A percentile compares a stretch with the other conserved stretches of the same genome.
These are phyloP conservation scores for Mycena sanguinolenta DNA, from an alignment of 768 basidiomycete species.

Conservation along the genomic window DNA sequence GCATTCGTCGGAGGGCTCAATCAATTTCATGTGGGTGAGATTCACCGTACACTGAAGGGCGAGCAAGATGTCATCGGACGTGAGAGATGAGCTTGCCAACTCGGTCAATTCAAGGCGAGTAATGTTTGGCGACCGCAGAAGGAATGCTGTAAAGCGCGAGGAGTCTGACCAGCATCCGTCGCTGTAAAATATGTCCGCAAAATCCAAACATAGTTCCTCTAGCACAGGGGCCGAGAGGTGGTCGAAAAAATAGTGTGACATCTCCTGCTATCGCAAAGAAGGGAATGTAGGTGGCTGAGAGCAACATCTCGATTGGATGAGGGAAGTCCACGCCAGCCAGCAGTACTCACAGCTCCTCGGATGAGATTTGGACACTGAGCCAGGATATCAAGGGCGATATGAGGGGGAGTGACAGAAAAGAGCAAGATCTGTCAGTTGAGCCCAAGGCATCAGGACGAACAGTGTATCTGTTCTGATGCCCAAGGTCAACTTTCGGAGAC, in stretches of 20 bases:
- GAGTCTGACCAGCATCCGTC: too few relatives aligned
- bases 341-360: not conserved
- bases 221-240: not conserved
- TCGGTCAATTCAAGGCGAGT: too few relatives aligned
- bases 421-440: not conserved
- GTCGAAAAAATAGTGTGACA: not conserved
- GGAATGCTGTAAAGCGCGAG: too few relatives aligned
- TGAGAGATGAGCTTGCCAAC: too few relatives aligned
- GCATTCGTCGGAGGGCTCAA: not conserved
- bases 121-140: too few relatives aligned
- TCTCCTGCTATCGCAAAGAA: too few relatives aligned
- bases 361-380: not conserved
- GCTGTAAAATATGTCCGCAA: too few relatives aligned
- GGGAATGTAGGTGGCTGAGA: not conserved
- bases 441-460: not conserved
- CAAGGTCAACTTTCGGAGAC: not conserved
- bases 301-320: not conserved
- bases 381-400: not conserved
- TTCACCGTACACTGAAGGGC: not conserved
- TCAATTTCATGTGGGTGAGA: not conserved
- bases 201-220: not conserved
- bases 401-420: not conserved
- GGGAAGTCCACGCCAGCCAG: not conserved
- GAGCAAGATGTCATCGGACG: too few relatives aligned
- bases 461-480: not conserved